Percentiles rank a stretch among this genome's conserved stretches.
Evolutionary conservation across 1,284 basidiomycete genomes (phyloP).

Genomic region (Macrocystidia cucumis): DNA sequence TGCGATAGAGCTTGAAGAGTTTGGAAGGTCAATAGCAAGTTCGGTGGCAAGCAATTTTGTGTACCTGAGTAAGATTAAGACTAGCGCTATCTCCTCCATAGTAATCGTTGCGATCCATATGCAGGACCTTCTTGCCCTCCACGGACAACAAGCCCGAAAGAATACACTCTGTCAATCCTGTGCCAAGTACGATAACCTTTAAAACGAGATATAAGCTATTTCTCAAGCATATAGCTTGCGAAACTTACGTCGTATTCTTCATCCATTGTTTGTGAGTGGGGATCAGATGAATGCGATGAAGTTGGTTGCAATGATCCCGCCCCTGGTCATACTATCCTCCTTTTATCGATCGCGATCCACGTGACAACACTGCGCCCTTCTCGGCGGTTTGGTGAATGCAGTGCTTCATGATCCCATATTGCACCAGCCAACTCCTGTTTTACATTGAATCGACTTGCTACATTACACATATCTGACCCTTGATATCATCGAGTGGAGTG

Average conservation of each 20-base stretch:
- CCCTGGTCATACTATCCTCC: too few species aligned
- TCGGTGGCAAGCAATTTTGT: conserved; percentile 1
- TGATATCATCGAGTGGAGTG: too few species aligned
- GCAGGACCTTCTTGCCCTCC: conserved; percentile 98
- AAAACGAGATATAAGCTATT: conserved; percentile 11
- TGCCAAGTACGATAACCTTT: conserved; percentile 91
- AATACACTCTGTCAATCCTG: conserved; percentile 97
- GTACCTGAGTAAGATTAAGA: conserved; percentile 93
- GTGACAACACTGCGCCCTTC: too few species aligned
- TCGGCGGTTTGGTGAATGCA: too few species aligned
- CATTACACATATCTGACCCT: too few species aligned
- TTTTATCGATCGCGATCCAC: conserved; percentile 13
- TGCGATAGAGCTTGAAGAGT: conserved; percentile 77
- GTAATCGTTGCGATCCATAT: conserved; percentile 99
- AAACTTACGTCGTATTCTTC: conserved; percentile 78
- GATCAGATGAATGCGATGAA: conserved; percentile 11
- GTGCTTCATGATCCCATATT: too few species aligned
- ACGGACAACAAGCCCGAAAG: conserved; percentile 95
- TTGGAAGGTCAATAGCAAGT: not conserved
- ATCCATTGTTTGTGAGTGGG: conserved; percentile 59
- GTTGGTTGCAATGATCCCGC: conserved; percentile 8
- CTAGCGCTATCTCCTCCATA: conserved; percentile 98
- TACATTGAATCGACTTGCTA: too few species aligned
- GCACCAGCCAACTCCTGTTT: too few species aligned
- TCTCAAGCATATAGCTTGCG: conserved; percentile 8